Evolutionary conservation across 129 eudicot species (phyloP), one percentile per base, ranked within the genome.

Genomic region (Flaveria brownii): DNA sequence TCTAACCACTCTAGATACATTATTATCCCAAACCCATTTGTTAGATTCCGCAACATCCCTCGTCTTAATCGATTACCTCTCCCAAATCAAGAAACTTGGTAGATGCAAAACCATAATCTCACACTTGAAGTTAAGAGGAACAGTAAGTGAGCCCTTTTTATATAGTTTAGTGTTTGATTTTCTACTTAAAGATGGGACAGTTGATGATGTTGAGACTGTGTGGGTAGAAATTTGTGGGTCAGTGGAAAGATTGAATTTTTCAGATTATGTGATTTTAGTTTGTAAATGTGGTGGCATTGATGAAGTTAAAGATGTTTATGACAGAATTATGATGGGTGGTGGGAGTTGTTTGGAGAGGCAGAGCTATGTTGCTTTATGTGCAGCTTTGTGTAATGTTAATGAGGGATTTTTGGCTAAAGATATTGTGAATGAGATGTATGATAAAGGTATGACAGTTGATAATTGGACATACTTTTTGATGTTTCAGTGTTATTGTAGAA

Each of bases 401-500:
- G 80, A 86, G 42, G 89, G 89, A 2, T 52, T 59, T 7, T 78
- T 79, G 33, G 86, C 84, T 39, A 82, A 82, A 59, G 47, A 28
- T 36, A 54, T 85, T 68, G 52, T 85, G 18, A 42, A 72, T 12
- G 70, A 71, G 51, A 79, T 82, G 87, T 68, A 45, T 79, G 73
- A 43, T 68, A 46, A 66, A 14, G 75, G 81, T 16, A 25, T 82
- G 77, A 52, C 17, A 46, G 85, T 82, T 72, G 85, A 86, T 80
- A 68, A 49, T 62, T 83, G 85, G 66, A 85, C 80, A 46, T 82
- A 86, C 20, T 79, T 71, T 77, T 77, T 73, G 51, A 16, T 86
- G 82, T 86, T 79, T 49, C 42, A 74, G 11, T 86, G 86, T 82
- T 85, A 71, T 28, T 85, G 89, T 79, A 68, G 75, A 55, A 79